Evolutionary conservation across 805 yeast genomes (phyloP), one percentile per base, ranked within the genome.

Genomic region (Nakazawaea ishiwadae): DNA sequence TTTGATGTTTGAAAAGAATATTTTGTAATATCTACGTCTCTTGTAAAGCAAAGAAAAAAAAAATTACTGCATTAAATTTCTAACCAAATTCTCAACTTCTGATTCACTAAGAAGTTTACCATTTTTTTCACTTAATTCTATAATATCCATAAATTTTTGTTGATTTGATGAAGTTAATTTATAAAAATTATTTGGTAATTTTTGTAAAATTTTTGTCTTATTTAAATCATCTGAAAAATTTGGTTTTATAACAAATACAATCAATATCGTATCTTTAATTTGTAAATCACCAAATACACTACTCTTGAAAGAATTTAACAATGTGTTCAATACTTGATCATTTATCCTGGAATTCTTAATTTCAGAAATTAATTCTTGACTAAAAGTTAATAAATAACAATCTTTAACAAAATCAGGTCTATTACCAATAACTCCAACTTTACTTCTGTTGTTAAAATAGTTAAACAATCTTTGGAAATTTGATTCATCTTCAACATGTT

Each of bases 351-450:
- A 8, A 5, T 18, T 8, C 14, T 40, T 30, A 18, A 21, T 21
- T 8, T 27, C 42, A 6, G 17, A 7, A n/a, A 37, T 37, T 9
- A 18, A 26, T 10, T 32, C n/a, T 14, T 21, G 28, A 16, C 11
- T 17, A 16, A 72, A 41, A 1, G 81, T 70, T 21, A 80, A 57
- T 40, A 83, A 47, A 54, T 82, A 83, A 7, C 82, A 71, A 57
- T 83, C 90, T 51, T 80, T 81, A 30, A 79, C 80, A 49, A 68
- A 65, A 7, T 56, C 46, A 1, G 77, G 74, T 39, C 65, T 65
- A 15, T 63, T 66, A 10, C 75, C 70, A 34, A 83, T 62, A 14
- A 81, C 88, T 1, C 88, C 90, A 38, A 73, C 77, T 53, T 76
- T 76, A 21, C 56, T 51, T 21, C 73, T 60, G 5, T 59, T 51